Evolutionary conservation across 305 asterid genomes (phyloP).

Genomic region (Fraxinus floribunda): DNA sequence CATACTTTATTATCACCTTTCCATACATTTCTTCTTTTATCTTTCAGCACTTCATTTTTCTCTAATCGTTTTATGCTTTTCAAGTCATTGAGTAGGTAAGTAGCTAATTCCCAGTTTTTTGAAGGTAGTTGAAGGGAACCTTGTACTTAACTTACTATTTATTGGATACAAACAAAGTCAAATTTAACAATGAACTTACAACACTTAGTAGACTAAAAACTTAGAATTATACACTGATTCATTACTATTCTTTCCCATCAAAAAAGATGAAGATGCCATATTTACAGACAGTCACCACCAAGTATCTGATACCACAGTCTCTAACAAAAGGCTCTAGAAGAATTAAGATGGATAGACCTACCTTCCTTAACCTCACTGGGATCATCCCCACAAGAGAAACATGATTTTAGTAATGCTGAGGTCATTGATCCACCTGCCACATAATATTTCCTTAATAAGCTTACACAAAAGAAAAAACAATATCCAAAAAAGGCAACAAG

Average conservation of each 20-base stretch:
- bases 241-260: neutral
- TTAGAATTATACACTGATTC: neutral
- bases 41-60: neutral
- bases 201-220: neutral
- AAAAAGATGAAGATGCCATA: slow-evolving; percentile 3
- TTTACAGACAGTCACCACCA: neutral
- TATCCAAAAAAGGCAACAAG: neutral
- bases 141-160: neutral
- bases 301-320: neutral
- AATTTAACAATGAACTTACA: neutral
- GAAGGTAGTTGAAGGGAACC: neutral
- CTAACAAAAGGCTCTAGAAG: neutral
- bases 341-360: too few species aligned
- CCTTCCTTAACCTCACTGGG: too few species aligned
- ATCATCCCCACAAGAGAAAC: too few species aligned
- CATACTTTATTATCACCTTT: neutral
- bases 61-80: neutral
- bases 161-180: neutral
- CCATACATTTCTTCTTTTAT: neutral
- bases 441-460: too few species aligned
- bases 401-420: too few species aligned
- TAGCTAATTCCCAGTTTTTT: too few species aligned
- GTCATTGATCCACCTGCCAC: too few species aligned
- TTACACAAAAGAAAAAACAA: neutral
- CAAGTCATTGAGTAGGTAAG: neutral